Base-by-base conservation (phyloP, 2,329 filamentous ascomycete genomes). In the Cercospora zeina region DNA sequence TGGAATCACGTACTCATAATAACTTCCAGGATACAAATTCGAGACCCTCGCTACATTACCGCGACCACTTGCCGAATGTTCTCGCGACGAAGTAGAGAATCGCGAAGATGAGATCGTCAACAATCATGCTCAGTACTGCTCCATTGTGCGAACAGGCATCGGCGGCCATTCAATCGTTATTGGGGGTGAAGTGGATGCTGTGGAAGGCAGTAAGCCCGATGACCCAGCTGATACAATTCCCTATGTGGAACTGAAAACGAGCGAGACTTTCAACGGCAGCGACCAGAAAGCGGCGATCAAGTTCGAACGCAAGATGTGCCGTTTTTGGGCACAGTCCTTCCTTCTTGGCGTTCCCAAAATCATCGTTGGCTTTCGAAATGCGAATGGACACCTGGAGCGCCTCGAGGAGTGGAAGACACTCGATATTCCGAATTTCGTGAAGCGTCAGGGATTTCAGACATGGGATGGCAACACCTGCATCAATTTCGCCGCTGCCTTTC, bases 251-350 rank as follows among this genome's bases (percentile, higher is more conserved):
- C 83, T 99, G 62, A 99, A 99, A 75, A 99, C 95, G 0, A 86
- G 87, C n/a, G 70, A 72, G 5, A 67, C 65, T 19, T 69, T 68
- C 21, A 65, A 69, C 21, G 62, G 65, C 27, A 81, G 81, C 56
- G 84, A 84, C 63, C 82, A 87, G 1, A 83, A 85, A 51, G 90
- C 95, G 70, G 82, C 86, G 72, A 77, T 88, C 19, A 89, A 87
- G 65, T 96, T 93, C 73, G 90, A 97, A 76, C 85, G 90, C 54
- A 97, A 97, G 75, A 83, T 97, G 77, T 70, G 74, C 31, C 96
- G 96, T 72, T 96, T 93, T 78, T 99, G 95, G 95, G 91, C 93
- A 13, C 95, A 97, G 76, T 96, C 90, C 0, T 99, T 96, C 73
- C 82, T 99, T 2, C 87, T 99, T 1, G 93, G 93, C 42, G 93